Conservation (phyloP, 164 flowering plant genomes). For the Cinnamomum micranthum region DNA sequence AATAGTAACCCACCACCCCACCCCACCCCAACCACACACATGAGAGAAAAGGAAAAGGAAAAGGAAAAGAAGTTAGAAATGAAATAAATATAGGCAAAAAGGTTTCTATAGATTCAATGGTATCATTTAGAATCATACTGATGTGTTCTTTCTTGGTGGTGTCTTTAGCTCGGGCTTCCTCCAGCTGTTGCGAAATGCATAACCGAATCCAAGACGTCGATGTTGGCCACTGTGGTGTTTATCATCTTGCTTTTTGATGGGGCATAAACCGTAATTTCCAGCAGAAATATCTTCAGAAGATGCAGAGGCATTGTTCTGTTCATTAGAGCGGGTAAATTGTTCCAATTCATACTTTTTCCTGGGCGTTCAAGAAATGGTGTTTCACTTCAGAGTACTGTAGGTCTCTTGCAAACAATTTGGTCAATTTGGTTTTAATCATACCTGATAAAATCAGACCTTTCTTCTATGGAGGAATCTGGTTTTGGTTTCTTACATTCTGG, state of each 20-base stretch:
- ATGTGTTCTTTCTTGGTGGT: conserved; percentile 39
- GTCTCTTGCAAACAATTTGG: not conserved
- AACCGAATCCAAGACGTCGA: conserved; percentile 54
- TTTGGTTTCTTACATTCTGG: conserved; percentile 57
- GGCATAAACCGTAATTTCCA: conserved; percentile 7
- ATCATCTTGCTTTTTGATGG: conserved; percentile 44
- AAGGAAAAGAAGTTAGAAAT: not conserved
- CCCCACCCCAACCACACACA: too few species aligned
- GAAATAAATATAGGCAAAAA: not conserved
- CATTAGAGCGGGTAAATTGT: conserved; percentile 45
- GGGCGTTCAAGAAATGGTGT: conserved; percentile 21
- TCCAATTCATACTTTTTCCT: conserved; percentile 88
- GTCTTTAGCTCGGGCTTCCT: conserved; percentile 48
- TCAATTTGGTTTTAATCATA: conserved; percentile 15
- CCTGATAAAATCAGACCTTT: conserved; percentile 82
- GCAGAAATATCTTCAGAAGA: conserved; percentile 8
- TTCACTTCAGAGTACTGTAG: conserved; percentile 15
- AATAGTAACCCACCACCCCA: too few species aligned
- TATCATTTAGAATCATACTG: conserved; percentile 32
- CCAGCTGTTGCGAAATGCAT: conserved; percentile 82
- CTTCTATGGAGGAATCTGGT: conserved; percentile 68
- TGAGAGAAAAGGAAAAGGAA: not conserved
- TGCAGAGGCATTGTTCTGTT: conserved; percentile 30
- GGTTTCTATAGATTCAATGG: not conserved
- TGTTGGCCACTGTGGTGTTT: conserved; percentile 39